These are phyloP conservation scores for Exophiala alcalophila DNA, from an alignment of 2,329 filamentous ascomycete species.

Conservation along the genomic window DNA sequence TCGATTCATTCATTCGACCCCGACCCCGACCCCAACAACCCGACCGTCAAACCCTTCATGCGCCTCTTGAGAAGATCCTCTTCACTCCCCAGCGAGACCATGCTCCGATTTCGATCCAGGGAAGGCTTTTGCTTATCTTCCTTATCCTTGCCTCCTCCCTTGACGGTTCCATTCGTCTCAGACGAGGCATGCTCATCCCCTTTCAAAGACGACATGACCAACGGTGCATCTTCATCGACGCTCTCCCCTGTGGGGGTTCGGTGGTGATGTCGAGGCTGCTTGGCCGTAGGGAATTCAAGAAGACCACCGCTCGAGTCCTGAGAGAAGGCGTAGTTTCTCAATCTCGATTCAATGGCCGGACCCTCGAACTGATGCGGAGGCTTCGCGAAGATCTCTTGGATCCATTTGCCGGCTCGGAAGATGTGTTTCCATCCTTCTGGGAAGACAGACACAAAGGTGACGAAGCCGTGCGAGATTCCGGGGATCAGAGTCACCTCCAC, in stretches of 20 bases:
- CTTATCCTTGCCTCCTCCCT: conserved; percentile 13
- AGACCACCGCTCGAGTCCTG: conserved; percentile 15
- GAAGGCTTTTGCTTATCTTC: conserved; percentile 26
- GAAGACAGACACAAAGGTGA: conserved; percentile 85
- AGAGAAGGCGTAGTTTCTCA: conserved; percentile 22
- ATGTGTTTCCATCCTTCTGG: conserved; percentile 89
- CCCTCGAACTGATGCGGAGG: conserved; percentile 46
- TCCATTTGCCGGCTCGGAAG: conserved; percentile 74
- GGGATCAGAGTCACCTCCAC: conserved; percentile 83
- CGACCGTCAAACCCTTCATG: conserved; percentile 55
- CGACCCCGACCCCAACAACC: conserved; percentile 52
- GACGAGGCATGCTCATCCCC: conserved; percentile 5
- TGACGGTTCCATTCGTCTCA: conserved; percentile 2
- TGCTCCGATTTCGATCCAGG: conserved; percentile 43
- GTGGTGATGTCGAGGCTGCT: conserved; percentile 27
- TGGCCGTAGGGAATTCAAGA: conserved; percentile 17
- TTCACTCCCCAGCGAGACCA: conserved; percentile 54
- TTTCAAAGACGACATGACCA: conserved; percentile 30
- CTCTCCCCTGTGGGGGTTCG: conserved; percentile 51
- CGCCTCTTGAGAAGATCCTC: conserved; percentile 56
- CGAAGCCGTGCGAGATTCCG: conserved; percentile 87
- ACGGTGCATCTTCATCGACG: conserved; percentile 42
- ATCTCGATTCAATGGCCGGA: conserved; percentile 36
- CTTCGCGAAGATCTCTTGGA: conserved; percentile 68
- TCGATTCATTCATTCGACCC: too few relatives aligned